These are phyloP conservation scores for Pholiota conissans DNA, from an alignment of 768 basidiomycete species.

Conservation along the genomic window DNA sequence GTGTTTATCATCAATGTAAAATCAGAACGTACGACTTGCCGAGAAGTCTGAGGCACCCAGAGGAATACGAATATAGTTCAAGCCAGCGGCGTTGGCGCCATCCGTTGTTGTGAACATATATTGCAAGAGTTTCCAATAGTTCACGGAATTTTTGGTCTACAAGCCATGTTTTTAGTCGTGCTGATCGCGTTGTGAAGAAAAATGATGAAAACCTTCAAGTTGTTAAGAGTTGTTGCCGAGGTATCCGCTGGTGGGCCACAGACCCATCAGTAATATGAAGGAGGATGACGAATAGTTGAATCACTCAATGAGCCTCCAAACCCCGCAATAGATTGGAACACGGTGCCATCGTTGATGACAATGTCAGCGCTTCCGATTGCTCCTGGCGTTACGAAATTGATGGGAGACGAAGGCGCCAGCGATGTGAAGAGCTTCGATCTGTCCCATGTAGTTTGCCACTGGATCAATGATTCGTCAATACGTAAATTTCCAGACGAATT, in stretches of 20 bases:
- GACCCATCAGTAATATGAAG: background rate
- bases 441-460: constrained; percentile 68
- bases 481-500: background rate
- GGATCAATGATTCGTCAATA: background rate
- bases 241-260: constrained; percentile 73
- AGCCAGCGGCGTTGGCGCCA: constrained; percentile 60
- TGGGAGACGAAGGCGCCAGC: constrained; percentile 42
- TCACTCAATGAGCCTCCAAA: constrained; percentile 69
- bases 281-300: background rate
- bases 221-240: constrained; percentile 58
- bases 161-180: background rate
- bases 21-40: constrained; percentile 38
- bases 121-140: constrained; percentile 59
- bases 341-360: constrained; percentile 49
- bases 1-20: background rate
- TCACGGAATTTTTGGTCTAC: constrained; percentile 49
- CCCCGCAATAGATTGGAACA: constrained; percentile 66
- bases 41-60: constrained; percentile 80
- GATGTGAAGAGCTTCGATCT: constrained; percentile 52
- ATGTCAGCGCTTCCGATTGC: constrained; percentile 62
- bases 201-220: constrained; percentile 50
- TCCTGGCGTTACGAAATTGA: constrained; percentile 61
- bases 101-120: constrained; percentile 65
- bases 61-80: constrained; percentile 69
- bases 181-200: background rate